Evolutionary conservation across 768 basidiomycete genomes (phyloP).

Genomic region (Lentinula edodes): DNA sequence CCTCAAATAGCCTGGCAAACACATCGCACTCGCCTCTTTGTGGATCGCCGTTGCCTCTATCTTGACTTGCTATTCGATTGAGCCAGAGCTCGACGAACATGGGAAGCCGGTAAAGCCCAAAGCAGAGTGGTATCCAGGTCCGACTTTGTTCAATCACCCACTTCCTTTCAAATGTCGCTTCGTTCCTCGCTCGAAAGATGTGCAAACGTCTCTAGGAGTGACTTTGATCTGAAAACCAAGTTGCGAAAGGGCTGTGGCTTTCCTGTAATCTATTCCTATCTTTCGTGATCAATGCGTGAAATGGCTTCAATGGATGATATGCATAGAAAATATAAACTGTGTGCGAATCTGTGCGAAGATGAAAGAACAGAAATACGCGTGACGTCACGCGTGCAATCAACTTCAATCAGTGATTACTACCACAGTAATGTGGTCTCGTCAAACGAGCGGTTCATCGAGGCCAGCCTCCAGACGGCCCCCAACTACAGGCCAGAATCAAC

Average conservation of each 20-base stretch:
- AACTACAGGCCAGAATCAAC: constrained; percentile 29
- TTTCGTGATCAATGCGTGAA: no score
- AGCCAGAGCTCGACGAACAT: constrained; percentile 8
- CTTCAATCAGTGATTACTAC: background rate
- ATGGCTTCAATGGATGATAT: no score
- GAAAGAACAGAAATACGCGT: no score
- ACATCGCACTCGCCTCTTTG: constrained; percentile 9
- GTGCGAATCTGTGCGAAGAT: background rate
- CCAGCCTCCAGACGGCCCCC: constrained; percentile 14
- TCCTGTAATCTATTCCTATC: no score
- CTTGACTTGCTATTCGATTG: constrained; percentile 10
- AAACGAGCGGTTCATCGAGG: constrained; percentile 9
- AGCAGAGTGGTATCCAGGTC: constrained; percentile 3
- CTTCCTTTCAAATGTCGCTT: constrained; percentile 6
- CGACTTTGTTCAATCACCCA: constrained; percentile 5
- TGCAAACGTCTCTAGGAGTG: background rate
- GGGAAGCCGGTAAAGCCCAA: background rate
- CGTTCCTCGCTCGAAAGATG: constrained; percentile 3
- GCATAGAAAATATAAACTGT: no score
- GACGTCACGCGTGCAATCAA: no score
- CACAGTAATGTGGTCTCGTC: background rate
- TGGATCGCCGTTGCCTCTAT: constrained; percentile 12
- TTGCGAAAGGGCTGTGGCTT: background rate
- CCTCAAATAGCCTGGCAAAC: constrained; percentile 3
- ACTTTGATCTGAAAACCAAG: background rate